Evolutionary conservation across 176 grass and related monocot genomes (phyloP).

Genomic region (Carex parvula): DNA sequence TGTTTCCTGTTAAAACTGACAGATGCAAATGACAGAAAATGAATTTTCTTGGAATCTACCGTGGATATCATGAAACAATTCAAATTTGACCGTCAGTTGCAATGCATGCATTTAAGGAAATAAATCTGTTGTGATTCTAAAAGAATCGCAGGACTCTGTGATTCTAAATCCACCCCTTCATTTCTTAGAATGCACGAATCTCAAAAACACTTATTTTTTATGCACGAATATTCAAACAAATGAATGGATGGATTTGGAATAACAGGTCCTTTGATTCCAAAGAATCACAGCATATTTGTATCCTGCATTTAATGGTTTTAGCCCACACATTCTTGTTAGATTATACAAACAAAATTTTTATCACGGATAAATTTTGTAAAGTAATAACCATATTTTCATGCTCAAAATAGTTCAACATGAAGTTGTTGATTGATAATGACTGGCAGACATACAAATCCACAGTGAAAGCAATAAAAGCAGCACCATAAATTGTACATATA

Average conservation of each 20-base stretch:
- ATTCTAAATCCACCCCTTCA: too few species aligned
- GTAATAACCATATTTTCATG: neutral
- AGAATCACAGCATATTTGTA: too few species aligned
- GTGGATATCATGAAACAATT: neutral
- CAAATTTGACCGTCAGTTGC: neutral
- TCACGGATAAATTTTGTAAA: neutral
- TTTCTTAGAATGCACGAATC: too few species aligned
- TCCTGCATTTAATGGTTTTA: neutral
- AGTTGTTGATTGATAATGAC: slow-evolving; percentile 7
- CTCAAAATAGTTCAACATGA: slow-evolving; percentile 3
- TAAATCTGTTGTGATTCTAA: too few species aligned
- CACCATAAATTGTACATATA: slow-evolving; percentile 17
- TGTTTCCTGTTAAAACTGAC: neutral
- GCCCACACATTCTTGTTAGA: neutral
- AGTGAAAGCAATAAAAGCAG: slow-evolving; percentile 2
- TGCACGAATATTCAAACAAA: too few species aligned
- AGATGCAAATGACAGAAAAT: neutral
- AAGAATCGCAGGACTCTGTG: too few species aligned
- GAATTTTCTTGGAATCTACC: neutral
- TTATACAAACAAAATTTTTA: neutral
- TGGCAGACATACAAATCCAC: neutral
- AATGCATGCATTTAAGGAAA: too few species aligned
- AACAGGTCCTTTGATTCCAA: too few species aligned
- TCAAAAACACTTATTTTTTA: too few species aligned
- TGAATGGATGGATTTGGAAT: too few species aligned